Conservation (phyloP, 805 yeast species). For the Myxozyma vanderwaltii region DNA sequence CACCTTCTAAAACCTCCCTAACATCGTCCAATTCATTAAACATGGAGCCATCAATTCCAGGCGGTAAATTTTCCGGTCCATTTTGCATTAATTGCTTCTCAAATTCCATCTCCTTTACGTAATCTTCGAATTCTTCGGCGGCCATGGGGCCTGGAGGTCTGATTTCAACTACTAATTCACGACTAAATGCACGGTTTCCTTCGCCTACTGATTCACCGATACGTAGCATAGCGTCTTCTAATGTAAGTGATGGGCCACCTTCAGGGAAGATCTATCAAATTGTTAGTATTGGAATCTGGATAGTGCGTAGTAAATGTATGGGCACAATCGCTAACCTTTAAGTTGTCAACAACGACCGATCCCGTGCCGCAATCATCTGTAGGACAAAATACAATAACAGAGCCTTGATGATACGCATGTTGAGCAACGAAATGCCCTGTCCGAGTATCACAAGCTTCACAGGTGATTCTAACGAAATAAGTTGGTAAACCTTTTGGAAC, state of each 20-base stretch:
- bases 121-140: conserved; percentile 18
- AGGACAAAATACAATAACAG: conserved; percentile 13
- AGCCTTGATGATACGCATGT: conserved; percentile 26
- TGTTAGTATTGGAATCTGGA: no score
- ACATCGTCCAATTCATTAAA: neutral
- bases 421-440: conserved; percentile 24
- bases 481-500: conserved; percentile 14
- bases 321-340: conserved; percentile 1
- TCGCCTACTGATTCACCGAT: conserved; percentile 7
- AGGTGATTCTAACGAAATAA: conserved; percentile 11
- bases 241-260: no score
- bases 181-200: conserved; percentile 15
- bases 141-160: conserved; percentile 29
- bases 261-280: conserved; percentile 9
- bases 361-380: conserved; percentile 13
- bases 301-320: neutral
- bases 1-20: neutral
- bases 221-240: conserved; percentile 14
- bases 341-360: conserved; percentile 18
- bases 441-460: conserved; percentile 17
- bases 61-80: neutral
- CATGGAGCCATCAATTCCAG: neutral
- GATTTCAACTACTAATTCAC: conserved; percentile 24
- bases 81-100: neutral
- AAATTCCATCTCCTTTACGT: conserved; percentile 4